Base-by-base conservation (phyloP, 176 grass and related monocot species). In the Aegilops tauschii region DNA sequence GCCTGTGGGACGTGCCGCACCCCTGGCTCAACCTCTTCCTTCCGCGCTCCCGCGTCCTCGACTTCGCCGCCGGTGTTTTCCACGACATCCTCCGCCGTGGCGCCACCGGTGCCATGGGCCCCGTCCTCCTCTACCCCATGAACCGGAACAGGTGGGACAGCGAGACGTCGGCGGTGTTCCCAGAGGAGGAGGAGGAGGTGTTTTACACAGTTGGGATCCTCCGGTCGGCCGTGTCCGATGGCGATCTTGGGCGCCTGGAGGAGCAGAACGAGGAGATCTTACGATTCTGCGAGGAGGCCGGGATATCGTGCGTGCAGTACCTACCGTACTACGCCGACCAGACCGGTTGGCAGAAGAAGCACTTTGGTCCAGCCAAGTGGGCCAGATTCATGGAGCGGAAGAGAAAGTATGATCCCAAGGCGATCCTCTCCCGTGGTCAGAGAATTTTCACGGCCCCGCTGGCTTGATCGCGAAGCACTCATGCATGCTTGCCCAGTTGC, bases 1-100 rank as follows among this genome's bases (percentile, higher is more conserved):
- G 94, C 0, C 84, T 47, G 0, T 96, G 94, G 94, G 69, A 93
- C 63, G 91, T 96, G 16, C 94, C 94, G 12, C 94, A 96, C 82
- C 94, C 94, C 9, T 96, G 94, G 94, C 85, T 96, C 20, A 96
- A 96, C 79, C 58, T 96, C 42, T 96, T 96, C 81, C 50, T 96
- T 44, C 89, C 94, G 5, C 90, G 90, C 66, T 96, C 94, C 23
- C 52, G 83, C 34, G 67, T 93, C 83, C 92, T 93, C 23, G 89
- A 90, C 63, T 93, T 96, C 39, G 87, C 90, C 75, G 28, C 45
- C 3, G 89, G 61, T 16, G 89, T 96, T 58, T 93, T 93, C 76
- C 90, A 93, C 36, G 79, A 76, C 68, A 73, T 93, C 49, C 76
- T 96, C 66, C 84, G 61, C 36, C 75, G 21, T 11, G 70, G 69